phyloP scores from a whole-genome alignment of 169 alveolate genomes.

The Besnoitia besnoiti region DNA sequence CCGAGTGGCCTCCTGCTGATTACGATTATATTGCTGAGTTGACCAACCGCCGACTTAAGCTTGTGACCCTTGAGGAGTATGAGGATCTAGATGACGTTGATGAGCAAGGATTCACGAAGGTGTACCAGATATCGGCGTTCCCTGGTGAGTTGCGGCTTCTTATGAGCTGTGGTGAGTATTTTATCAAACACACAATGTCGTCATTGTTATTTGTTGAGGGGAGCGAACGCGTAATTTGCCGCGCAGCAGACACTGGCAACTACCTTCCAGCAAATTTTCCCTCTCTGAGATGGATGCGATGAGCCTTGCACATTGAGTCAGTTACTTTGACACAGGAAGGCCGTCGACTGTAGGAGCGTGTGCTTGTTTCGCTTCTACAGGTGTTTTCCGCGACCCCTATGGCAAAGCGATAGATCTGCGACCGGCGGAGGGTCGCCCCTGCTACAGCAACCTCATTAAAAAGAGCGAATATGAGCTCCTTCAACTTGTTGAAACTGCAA shows the following conservation, averaged over 20 bases:
- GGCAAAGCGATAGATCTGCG: constrained; percentile 88
- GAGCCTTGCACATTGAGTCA: too few relatives aligned
- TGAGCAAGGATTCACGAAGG: constrained; percentile 83
- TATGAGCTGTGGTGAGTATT: too few relatives aligned
- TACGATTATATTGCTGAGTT: constrained; percentile 77
- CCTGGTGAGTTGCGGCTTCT: too few relatives aligned
- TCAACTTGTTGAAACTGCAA: constrained; percentile 79
- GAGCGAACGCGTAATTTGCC: too few relatives aligned
- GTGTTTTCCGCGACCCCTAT: constrained; percentile 83
- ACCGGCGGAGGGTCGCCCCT: constrained; percentile 86
- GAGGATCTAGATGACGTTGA: constrained; percentile 84
- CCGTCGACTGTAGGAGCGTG: too few relatives aligned
- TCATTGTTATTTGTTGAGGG: too few relatives aligned
- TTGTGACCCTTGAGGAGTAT: constrained; percentile 83
- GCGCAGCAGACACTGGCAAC: too few relatives aligned
- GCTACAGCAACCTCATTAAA: constrained; percentile 80
- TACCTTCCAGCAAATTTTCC: too few relatives aligned
- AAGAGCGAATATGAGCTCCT: constrained; percentile 74
- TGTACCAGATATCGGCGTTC: constrained; percentile 81
- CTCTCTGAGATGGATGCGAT: too few relatives aligned
- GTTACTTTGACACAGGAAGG: too few relatives aligned
- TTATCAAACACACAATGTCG: too few relatives aligned
- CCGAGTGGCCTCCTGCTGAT: constrained; percentile 91
- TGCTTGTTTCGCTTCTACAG: constrained; percentile 48
- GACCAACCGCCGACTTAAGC: constrained; percentile 77